Conservation (phyloP, 2,329 filamentous ascomycete genomes). For the Fusarium dimerum region DNA sequence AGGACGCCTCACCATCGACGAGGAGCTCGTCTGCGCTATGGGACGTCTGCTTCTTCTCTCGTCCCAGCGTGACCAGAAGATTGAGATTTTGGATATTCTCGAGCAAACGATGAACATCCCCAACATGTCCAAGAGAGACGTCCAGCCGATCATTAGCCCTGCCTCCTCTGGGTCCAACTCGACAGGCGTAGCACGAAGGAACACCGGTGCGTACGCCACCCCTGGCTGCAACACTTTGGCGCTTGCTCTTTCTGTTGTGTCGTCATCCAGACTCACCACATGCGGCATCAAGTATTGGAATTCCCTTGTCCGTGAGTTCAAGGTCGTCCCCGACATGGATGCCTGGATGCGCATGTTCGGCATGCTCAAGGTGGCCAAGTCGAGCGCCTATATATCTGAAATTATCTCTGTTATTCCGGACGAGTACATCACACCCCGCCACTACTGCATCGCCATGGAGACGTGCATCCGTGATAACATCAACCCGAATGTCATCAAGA, state of each 20-base stretch:
- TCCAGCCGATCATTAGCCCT: conserved; percentile 5
- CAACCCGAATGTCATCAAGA: conserved; percentile 67
- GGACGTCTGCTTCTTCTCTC: conserved; percentile 73
- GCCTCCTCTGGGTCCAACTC: conserved; percentile 6
- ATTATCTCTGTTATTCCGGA: conserved; percentile 58
- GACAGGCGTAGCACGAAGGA: conserved; percentile 9
- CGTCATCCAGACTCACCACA: conserved; percentile 58
- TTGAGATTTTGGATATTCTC: conserved; percentile 74
- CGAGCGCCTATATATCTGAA: conserved; percentile 61
- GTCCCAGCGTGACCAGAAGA: conserved; percentile 58
- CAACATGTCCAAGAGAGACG: conserved; percentile 43
- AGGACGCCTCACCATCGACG: conserved; percentile 72
- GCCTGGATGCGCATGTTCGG: conserved; percentile 72
- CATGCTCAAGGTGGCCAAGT: conserved; percentile 64
- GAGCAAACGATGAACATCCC: conserved; percentile 80
- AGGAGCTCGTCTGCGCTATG: conserved; percentile 79
- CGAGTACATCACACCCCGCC: conserved; percentile 46
- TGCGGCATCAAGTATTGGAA: conserved; percentile 80
- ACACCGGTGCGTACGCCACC: conserved; percentile 36
- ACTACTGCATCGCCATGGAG: conserved; percentile 72
- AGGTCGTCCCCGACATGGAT: conserved; percentile 69
- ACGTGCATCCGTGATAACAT: conserved; percentile 75
- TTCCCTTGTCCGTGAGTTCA: conserved; percentile 60
- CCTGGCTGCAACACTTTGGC: conserved; percentile 64
- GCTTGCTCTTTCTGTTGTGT: conserved; percentile 66